phyloP scores from a whole-genome alignment of 495 filamentous ascomycete species.

The Penicillium daleae region DNA sequence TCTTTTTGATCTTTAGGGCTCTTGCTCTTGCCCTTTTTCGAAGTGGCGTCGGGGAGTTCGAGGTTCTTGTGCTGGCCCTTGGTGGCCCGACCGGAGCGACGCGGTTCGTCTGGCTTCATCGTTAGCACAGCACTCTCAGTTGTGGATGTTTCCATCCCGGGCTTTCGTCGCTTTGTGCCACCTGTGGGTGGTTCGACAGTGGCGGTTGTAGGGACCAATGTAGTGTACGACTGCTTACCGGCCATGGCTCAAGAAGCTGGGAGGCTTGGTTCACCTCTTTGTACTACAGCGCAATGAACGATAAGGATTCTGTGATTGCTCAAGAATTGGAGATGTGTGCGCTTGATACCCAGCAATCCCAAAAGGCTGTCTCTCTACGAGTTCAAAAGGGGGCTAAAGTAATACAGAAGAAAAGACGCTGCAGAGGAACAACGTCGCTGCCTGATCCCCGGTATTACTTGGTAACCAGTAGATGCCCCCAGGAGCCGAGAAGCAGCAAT shows the following conservation, averaged over 20 bases:
- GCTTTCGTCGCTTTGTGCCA: constrained; percentile 10
- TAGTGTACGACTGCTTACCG: constrained; percentile 51
- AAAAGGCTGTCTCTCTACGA: constrained; percentile 41
- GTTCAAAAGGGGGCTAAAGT: constrained; percentile 43
- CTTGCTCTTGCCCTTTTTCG: constrained; percentile 66
- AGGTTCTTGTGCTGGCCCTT: constrained; percentile 94
- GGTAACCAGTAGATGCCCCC: constrained; percentile 28
- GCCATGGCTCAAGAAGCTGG: constrained; percentile 41
- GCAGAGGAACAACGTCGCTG: constrained; percentile 33
- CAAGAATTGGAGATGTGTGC: constrained; percentile 23
- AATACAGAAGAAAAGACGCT: constrained; percentile 48
- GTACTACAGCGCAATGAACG: constrained; percentile 45
- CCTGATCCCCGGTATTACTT: constrained; percentile 46
- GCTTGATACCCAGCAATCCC: constrained; percentile 38
- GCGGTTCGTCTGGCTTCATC: constrained; percentile 69
- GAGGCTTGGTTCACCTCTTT: constrained; percentile 23
- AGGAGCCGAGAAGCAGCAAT: constrained; percentile 22
- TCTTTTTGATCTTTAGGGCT: constrained; percentile 45
- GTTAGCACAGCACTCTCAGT: constrained; percentile 38
- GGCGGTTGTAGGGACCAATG: constrained; percentile 9
- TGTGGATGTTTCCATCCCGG: background rate
- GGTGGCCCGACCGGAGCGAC: constrained; percentile 91
- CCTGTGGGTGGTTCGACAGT: constrained; percentile 6
- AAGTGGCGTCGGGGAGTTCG: constrained; percentile 64
- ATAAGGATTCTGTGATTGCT: constrained; percentile 24